Percentiles rank a stretch among this genome's conserved stretches.
phyloP scores from a whole-genome alignment of 805 yeast genomes.

The Scheffersomyces ergatensis region DNA sequence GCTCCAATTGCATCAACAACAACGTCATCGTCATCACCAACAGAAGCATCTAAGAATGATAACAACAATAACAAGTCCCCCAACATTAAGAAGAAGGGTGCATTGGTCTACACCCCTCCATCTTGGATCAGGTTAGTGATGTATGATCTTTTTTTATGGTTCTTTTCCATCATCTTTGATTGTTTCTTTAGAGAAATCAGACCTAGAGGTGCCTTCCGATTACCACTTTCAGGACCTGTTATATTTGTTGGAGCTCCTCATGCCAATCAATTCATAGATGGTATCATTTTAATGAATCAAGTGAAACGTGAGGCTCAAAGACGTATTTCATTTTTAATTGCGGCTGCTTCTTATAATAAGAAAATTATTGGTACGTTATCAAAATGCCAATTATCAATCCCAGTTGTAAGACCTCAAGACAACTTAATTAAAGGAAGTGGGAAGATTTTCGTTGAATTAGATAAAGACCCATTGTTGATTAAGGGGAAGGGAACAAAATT shows the following conservation, averaged over 20 bases:
- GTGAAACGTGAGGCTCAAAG: conserved; percentile 66
- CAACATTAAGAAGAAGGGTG: no score
- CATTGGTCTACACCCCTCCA: no score
- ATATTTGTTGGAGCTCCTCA: conserved; percentile 97
- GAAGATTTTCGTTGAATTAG: conserved; percentile 51
- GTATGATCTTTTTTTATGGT: conserved; percentile 39
- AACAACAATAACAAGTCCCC: no score
- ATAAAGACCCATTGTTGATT: conserved; percentile 51
- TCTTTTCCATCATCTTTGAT: conserved; percentile 41
- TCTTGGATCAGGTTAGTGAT: conserved; percentile 24
- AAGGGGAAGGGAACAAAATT: conserved; percentile 69
- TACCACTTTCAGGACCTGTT: conserved; percentile 74
- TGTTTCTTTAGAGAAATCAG: conserved; percentile 86
- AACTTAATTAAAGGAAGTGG: conserved; percentile 69
- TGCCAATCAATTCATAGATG: conserved; percentile 89
- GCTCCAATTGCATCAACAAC: not conserved
- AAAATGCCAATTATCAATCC: conserved; percentile 75
- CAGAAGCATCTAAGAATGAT: not conserved
- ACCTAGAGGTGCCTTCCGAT: conserved; percentile 79
- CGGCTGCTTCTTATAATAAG: conserved; percentile 70
- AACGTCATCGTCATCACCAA: not conserved
- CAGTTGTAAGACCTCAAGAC: conserved; percentile 92
- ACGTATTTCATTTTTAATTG: conserved; percentile 77
- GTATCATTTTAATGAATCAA: conserved; percentile 79
- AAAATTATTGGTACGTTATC: conserved; percentile 74